phyloP scores from a whole-genome alignment of 352 stramenopile species.

The Peronospora farinosa region DNA sequence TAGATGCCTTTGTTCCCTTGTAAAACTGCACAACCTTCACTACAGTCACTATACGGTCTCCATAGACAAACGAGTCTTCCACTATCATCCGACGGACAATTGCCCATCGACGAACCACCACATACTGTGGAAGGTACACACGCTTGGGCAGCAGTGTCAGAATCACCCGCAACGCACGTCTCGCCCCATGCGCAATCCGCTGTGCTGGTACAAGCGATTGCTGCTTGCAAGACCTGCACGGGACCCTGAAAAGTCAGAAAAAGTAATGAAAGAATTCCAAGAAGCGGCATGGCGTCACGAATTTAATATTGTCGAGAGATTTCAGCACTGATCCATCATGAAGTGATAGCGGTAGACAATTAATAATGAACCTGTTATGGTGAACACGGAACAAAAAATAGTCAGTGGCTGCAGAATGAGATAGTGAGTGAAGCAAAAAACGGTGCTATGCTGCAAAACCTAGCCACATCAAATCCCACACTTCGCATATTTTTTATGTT shows the following conservation, averaged over 20 bases:
- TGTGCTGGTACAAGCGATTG: slow-evolving; percentile 55
- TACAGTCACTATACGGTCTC: slow-evolving; percentile 24
- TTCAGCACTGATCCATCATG: slow-evolving; percentile 16
- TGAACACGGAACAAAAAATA: slow-evolving; percentile 19
- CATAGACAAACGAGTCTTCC: slow-evolving; percentile 71
- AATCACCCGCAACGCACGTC: slow-evolving; percentile 68
- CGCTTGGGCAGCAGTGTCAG: slow-evolving; percentile 47
- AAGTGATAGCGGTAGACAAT: background rate
- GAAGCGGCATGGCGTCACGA: slow-evolving; percentile 17
- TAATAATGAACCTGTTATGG: slow-evolving; percentile 4
- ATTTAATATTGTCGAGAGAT: slow-evolving; percentile 5
- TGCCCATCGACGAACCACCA: slow-evolving; percentile 43
- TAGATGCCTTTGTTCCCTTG: slow-evolving; percentile 52
- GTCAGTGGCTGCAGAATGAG: slow-evolving; percentile 16
- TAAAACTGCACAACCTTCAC: slow-evolving; percentile 21
- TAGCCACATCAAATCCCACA: slow-evolving; percentile 18
- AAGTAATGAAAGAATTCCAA: slow-evolving; percentile 10
- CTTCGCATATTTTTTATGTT: background rate
- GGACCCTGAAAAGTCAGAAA: slow-evolving; percentile 10
- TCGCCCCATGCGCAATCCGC: slow-evolving; percentile 57
- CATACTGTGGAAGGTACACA: slow-evolving; percentile 60
- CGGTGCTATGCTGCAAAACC: slow-evolving; percentile 17
- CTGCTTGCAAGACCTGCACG: slow-evolving; percentile 17
- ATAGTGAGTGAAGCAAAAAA: slow-evolving; percentile 14
- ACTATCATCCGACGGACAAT: slow-evolving; percentile 55